Percentiles rank a stretch among this genome's conserved stretches.
phyloP scores from a whole-genome alignment of 768 basidiomycete species.

The Russula abietina region DNA sequence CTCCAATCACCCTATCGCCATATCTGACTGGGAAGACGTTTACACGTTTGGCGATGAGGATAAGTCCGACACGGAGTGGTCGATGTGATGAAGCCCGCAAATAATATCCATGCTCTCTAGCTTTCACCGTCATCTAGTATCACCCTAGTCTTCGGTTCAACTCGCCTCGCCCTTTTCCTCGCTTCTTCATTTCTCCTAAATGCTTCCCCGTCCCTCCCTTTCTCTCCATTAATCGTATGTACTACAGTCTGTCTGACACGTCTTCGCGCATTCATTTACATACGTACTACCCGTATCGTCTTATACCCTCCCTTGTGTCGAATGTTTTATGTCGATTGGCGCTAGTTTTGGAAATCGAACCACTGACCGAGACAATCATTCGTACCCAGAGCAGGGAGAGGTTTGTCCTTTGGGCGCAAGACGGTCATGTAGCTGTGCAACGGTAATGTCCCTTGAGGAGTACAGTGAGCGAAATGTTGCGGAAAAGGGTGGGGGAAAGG shows the following conservation, averaged over 20 bases:
- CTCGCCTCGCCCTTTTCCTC: not conserved
- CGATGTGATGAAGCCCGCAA: no score
- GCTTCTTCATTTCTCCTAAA: not conserved
- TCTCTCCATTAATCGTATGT: conserved; percentile 4
- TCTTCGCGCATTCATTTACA: not conserved
- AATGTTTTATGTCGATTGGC: not conserved
- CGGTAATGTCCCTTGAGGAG: no score
- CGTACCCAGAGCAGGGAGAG: conserved; percentile 87
- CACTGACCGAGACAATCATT: conserved; percentile 74
- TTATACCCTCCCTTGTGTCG: not conserved
- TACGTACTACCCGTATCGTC: not conserved
- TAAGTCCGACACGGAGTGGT: no score
- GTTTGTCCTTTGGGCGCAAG: conserved; percentile 45
- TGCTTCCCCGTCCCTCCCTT: not conserved
- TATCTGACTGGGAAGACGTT: no score
- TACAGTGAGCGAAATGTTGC: no score
- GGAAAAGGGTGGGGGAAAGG: no score
- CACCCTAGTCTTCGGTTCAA: not conserved
- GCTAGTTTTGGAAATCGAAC: conserved; percentile 60
- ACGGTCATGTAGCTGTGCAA: no score
- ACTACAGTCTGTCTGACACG: not conserved
- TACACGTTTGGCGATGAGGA: no score
- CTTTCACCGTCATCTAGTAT: not conserved
- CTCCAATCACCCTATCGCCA: no score
- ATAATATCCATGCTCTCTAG: no score